Evolutionary conservation across 768 basidiomycete species (phyloP), one percentile per base, ranked within the genome.

Genomic region (Termitomyces titanicus): DNA sequence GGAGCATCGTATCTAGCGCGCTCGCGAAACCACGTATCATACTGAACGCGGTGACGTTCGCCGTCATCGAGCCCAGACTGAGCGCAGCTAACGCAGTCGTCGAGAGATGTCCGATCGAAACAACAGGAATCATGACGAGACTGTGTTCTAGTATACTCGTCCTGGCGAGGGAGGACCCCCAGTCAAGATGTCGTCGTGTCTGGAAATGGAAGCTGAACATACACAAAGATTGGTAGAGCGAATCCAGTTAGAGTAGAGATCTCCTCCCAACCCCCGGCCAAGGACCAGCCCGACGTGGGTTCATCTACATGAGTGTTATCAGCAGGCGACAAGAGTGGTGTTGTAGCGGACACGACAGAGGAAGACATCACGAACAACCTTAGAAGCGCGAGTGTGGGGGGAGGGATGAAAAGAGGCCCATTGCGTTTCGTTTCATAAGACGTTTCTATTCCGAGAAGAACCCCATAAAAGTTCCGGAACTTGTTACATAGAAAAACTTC

Each of bases 1-100:
- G 95, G 12, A 98, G 83, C 62, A 99, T 80, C 0, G 95, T 94
- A 70, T 99, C 96, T 17, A 99, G 82, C 0, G 92, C 85, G 45
- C 88, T 89, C 12, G 83, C 75, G 47, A 95, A 82, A 12, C 93
- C 92, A 59, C 88, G 87, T 7, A 94, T 73, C 50, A 95, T 85
- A 58, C 85, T 88, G 59, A 86, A 88, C 3, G 82, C 88, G 2
- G 89, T 85, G n/a, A 86, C 84, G 48, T 79, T 81, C 12, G 82
- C 83, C 0, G 87, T 87, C 85, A 89, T 86, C 9, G 82, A 83
- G 1, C 80, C 87, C 18, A 89, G 69, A 31, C 84, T 86, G 29
- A 88, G 82, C 0, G 91, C 93, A 4, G 95, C 96, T 0, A 98
- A 81, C 27, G 92, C 89, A 1, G 81, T 83, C 0, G 93, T 96